Evolutionary conservation across 257 asterid species (phyloP).

Genomic region (Penstemon davidsonii): DNA sequence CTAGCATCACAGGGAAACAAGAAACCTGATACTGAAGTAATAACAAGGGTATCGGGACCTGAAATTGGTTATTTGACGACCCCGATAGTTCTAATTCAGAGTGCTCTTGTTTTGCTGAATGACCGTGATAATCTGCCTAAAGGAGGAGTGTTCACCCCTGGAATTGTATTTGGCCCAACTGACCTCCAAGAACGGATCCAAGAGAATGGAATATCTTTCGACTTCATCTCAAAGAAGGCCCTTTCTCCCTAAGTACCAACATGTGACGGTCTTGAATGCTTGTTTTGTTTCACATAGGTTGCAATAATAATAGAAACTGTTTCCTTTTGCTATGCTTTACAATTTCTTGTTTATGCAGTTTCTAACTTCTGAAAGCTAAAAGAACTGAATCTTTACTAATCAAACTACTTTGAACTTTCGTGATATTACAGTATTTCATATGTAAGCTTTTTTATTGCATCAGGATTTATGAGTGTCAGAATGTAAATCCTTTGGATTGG

Average conservation of each 20-base stretch:
- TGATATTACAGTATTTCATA: no score
- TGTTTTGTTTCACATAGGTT: not conserved
- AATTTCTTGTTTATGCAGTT: not conserved
- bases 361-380: no score
- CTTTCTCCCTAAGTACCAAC: conserved; percentile 30
- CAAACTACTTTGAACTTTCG: no score
- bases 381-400: no score
- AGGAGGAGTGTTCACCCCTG: conserved; percentile 90
- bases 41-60: conserved; percentile 88
- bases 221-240: conserved; percentile 61
- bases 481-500: no score
- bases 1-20: conserved; percentile 41
- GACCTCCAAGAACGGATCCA: conserved; percentile 73
- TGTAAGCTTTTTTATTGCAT: no score
- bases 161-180: conserved; percentile 80
- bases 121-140: conserved; percentile 61
- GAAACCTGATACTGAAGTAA: conserved; percentile 70
- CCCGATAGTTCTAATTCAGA: conserved; percentile 73
- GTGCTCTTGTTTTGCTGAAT: conserved; percentile 60
- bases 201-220: conserved; percentile 75
- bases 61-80: conserved; percentile 90
- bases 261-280: conserved; percentile 7
- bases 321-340: not conserved
- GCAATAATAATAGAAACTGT: not conserved
- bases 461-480: no score